phyloP scores from a whole-genome alignment of 2,329 filamentous ascomycete genomes.

The Cytospora chrysosperma region DNA sequence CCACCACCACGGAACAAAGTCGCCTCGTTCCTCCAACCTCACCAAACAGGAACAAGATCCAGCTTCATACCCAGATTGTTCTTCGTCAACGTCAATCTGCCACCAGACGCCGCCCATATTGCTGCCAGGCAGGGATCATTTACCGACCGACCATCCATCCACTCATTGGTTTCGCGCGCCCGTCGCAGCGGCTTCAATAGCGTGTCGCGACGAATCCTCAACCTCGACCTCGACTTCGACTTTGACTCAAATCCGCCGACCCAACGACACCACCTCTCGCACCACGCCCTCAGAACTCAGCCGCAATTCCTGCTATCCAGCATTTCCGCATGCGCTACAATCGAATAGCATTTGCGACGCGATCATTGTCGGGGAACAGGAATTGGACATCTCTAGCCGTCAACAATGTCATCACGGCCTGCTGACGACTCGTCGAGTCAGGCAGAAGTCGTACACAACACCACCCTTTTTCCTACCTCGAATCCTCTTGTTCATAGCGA shows the following conservation, averaged over 20 bases:
- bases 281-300: neutral
- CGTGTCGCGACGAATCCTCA: conserved; percentile 19
- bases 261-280: neutral
- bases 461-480: neutral
- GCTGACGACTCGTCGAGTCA: conserved; percentile 22
- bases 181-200: neutral
- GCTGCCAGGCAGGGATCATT: conserved; percentile 7
- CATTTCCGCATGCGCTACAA: conserved; percentile 6
- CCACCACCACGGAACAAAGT: neutral
- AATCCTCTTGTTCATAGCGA: conserved; percentile 3
- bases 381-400: conserved; percentile 1
- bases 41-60: neutral
- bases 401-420: conserved; percentile 23
- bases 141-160: conserved; percentile 2
- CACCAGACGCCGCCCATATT: neutral
- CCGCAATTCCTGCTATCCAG: neutral
- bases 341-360: conserved; percentile 4
- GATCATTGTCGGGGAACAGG: conserved; percentile 5
- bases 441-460: conserved; percentile 8
- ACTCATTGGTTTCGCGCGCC: conserved; percentile 10
- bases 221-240: neutral
- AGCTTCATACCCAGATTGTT: neutral
- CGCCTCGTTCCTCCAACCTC: neutral
- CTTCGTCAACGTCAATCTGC: neutral
- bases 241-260: neutral